Evolutionary conservation across 73 alveolate genomes (phyloP), one percentile per base, ranked within the genome.

Genomic region (Paramecium caudatum): DNA sequence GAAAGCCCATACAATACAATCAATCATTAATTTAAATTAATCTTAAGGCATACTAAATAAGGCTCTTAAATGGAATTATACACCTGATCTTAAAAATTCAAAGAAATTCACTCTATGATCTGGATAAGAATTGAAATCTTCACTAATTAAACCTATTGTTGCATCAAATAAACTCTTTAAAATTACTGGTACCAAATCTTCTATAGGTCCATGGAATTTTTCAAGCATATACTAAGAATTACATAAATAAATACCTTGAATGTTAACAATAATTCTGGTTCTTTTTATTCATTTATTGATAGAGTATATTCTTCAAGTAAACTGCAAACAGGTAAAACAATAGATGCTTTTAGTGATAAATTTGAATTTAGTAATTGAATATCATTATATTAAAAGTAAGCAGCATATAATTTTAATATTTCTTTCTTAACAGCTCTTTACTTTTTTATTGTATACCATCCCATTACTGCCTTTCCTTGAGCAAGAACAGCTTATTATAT

Each of bases 1-100:
- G 69, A 96, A 94, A 0, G 99, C 99, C 97, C 98, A 98, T 7
- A 98, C 70, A 41, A 98, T 96, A 7, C 99, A 93, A 48, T 97
- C 98, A 16, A 98, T 96, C 43, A 95, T 94, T 30, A 94, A 95
- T 87, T 97, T 94, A 92, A 97, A 96, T 10, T 93, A 82, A 23
- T 94, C 98, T 70, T 94, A 90, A 13, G 95, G 95, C 17, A 96
- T 95, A 50, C 92, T 74, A 82, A 98, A 96, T 30, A 98, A 90
- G 0, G 99, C 98, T 48, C 86, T 95, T 46, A 94, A 94, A 45
- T 97, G 95, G 74, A 91, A 88, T 82, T 47, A 65, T 15, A 98
- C 97, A 8, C 95, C 87, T 69, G 95, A 94, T 94, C 96, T 95
- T 47, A 98, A 61, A 50, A 98, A 82, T 62, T 90, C 96, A 93